Evolutionary conservation across 176 grass and related monocot species (phyloP), one percentile per base, ranked within the genome.

Genomic region (Avena insularis): DNA sequence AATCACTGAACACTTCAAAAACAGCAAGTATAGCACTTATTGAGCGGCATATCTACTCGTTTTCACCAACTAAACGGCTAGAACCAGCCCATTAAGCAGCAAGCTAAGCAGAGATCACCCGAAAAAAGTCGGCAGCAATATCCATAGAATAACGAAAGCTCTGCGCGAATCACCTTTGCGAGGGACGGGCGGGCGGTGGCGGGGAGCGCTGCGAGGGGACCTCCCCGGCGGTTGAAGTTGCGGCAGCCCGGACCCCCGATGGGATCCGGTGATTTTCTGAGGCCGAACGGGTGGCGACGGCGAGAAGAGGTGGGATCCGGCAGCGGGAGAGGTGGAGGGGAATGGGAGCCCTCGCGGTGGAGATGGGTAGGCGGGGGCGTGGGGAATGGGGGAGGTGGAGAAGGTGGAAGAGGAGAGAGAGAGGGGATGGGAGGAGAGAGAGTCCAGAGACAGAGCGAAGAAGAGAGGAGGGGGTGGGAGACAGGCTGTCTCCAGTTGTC

Each of bases 401-500:
- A 40, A 61, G 82, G 46, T n/a, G 81, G 85, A 64, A 40, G 81
- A 53, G 71, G 74, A 58, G 79, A 81, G 66, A 68, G 21, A 33
- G 48, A 33, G 71, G 43, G 61, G 13, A n/a, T 4, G 13, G 53
- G 35, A 40, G 17, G 71, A 76, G 80, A 71, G 53, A 12, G 73
- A 76, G 73, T 67, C 64, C 29, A 31, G 73, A 17, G 64, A 35
- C 23, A 79, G 14, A 61, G 84, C 77, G 82, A 64, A 83, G 90
- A 90, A 83, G 81, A 81, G 85, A 71, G 82, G 84, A 81, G 65
- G 75, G 45, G 77, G 92, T 92, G 91, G 90, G 85, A 92, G 90
- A 97, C 95, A 97, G 90, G 49, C 88, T 97, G 95, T 94, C 95
- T 85, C 95, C 90, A 97, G 95, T 88, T 97, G 95, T 94, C 77